phyloP scores from a whole-genome alignment of 768 basidiomycete species.

The Hebeloma cylindrosporum region DNA sequence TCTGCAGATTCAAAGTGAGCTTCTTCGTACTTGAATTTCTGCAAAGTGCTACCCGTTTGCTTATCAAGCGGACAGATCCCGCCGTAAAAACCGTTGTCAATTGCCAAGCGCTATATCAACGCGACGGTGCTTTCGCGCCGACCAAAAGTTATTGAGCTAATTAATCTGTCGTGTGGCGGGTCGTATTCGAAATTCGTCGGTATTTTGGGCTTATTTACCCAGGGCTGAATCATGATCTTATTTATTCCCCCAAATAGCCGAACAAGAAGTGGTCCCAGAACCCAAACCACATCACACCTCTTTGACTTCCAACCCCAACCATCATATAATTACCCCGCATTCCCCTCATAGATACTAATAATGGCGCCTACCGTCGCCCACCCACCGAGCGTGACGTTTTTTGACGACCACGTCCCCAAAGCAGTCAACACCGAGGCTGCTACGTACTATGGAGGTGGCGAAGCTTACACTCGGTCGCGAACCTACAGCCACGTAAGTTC shows the following conservation, averaged over 20 bases:
- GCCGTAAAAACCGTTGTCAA: too few species aligned
- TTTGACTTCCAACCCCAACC: constrained; percentile 7
- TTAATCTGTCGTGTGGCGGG: too few species aligned
- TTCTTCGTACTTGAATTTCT: too few species aligned
- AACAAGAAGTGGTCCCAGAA: neutral
- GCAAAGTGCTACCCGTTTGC: too few species aligned
- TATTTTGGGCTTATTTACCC: too few species aligned
- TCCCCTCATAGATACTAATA: constrained; percentile 8
- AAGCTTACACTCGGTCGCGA: constrained; percentile 77
- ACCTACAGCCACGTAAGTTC: constrained; percentile 84
- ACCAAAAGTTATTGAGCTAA: too few species aligned
- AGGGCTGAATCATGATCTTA: too few species aligned
- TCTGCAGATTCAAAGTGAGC: too few species aligned
- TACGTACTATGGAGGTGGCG: constrained; percentile 80
- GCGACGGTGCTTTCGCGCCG: too few species aligned
- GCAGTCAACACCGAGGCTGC: constrained; percentile 67
- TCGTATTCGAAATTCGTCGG: too few species aligned
- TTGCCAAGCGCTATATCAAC: too few species aligned
- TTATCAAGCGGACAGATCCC: too few species aligned
- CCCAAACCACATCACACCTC: neutral
- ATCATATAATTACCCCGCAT: constrained; percentile 8
- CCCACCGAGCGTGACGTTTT: constrained; percentile 62
- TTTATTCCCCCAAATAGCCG: constrained; percentile 8
- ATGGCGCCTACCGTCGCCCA: constrained; percentile 72
- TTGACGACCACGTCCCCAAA: constrained; percentile 56